phyloP scores from a whole-genome alignment of 306 rosid genomes.

The Sesbania bispinosa region DNA sequence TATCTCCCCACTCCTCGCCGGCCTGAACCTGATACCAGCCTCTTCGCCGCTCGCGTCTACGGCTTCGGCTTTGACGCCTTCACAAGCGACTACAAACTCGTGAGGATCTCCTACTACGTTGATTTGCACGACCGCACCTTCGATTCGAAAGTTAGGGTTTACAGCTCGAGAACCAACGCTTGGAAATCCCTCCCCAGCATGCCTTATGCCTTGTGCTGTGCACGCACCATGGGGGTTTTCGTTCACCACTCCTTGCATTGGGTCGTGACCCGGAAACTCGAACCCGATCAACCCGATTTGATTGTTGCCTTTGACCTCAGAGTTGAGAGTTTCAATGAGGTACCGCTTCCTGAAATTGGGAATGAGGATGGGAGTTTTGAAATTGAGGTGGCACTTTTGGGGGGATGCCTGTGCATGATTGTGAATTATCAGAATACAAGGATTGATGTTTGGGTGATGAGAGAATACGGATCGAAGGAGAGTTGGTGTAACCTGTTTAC shows the following conservation, averaged over 20 bases:
- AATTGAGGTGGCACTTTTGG: slow-evolving; percentile 50
- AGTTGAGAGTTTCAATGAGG: slow-evolving; percentile 35
- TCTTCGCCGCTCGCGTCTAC: slow-evolving; percentile 43
- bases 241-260: slow-evolving; percentile 52
- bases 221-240: slow-evolving; percentile 52
- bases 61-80: slow-evolving; percentile 61
- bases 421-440: slow-evolving; percentile 25
- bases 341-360: slow-evolving; percentile 56
- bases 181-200: slow-evolving; percentile 50
- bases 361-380: not conserved
- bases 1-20: slow-evolving; percentile 31
- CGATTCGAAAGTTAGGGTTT: slow-evolving; percentile 49
- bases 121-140: slow-evolving; percentile 32
- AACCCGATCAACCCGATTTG: slow-evolving; percentile 32
- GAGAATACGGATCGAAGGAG: slow-evolving; percentile 41
- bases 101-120: slow-evolving; percentile 54
- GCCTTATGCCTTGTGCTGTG: slow-evolving; percentile 52
- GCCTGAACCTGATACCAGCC: slow-evolving; percentile 5
- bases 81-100: slow-evolving; percentile 46
- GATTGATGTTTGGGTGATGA: slow-evolving; percentile 67
- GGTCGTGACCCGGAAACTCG: slow-evolving; percentile 50
- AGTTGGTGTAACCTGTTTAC: slow-evolving; percentile 57
- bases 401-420: slow-evolving; percentile 39
- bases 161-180: slow-evolving; percentile 35
- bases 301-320: slow-evolving; percentile 45